Conservation (phyloP, 441 rosid genomes). For the Manihot esculenta region DNA sequence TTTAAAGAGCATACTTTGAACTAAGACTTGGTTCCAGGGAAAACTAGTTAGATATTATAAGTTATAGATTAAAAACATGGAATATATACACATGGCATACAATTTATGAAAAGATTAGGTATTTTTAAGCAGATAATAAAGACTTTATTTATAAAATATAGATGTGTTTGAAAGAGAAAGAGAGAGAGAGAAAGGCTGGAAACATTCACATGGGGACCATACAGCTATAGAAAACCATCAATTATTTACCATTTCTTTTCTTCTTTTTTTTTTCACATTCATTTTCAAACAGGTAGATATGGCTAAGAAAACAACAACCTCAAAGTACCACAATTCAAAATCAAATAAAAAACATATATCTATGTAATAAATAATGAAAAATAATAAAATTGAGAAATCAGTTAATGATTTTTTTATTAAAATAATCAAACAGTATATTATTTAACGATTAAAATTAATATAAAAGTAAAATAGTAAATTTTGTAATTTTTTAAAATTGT, state of each 20-base stretch:
- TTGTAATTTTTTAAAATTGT: too few species aligned
- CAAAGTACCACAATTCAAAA: not conserved
- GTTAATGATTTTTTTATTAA: too few species aligned
- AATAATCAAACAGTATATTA: too few species aligned
- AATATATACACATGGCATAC: not conserved
- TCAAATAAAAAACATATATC: not conserved
- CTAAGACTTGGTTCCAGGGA: not conserved
- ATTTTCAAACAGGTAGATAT: slow-evolving; percentile 42
- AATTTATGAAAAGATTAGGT: slow-evolving; percentile 28
- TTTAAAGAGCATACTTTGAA: slow-evolving; percentile 19
- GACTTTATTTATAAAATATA: not conserved
- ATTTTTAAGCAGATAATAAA: slow-evolving; percentile 27
- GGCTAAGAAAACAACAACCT: slow-evolving; percentile 22
- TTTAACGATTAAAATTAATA: too few species aligned
- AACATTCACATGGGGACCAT: slow-evolving; percentile 27
- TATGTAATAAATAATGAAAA: too few species aligned
- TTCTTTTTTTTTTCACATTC: slow-evolving; percentile 22
- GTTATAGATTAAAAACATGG: not conserved
- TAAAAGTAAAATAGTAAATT: too few species aligned
- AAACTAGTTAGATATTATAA: not conserved
- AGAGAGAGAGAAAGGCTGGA: not conserved
- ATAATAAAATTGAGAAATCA: too few species aligned
- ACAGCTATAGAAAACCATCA: too few species aligned
- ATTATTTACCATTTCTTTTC: too few species aligned
- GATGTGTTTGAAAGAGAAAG: slow-evolving; percentile 3